Conservation (phyloP, 169 alveolate genomes). For the Pseudocohnilembus persalinus region DNA sequence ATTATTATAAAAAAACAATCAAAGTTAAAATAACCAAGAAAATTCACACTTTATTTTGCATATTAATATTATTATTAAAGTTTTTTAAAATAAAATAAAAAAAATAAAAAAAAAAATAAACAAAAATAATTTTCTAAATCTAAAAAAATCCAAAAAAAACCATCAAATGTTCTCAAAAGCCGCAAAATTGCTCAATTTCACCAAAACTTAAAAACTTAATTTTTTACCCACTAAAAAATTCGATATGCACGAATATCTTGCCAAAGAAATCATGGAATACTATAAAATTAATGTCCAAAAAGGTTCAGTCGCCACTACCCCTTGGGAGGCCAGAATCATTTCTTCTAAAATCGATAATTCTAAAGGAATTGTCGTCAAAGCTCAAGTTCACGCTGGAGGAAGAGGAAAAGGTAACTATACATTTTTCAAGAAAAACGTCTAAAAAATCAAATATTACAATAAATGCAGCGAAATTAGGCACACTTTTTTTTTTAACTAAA, state of each 20-base stretch:
- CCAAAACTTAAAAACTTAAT: background rate
- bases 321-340: conserved; percentile 48
- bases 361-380: conserved; percentile 59
- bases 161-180: background rate
- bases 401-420: conserved; percentile 64
- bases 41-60: background rate
- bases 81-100: no score
- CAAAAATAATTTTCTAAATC: background rate
- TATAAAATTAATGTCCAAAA: conserved; percentile 58
- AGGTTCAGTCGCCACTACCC: conserved; percentile 60
- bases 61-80: no score
- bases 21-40: no score
- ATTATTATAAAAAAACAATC: no score
- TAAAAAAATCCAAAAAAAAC: no score
- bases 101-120: no score
- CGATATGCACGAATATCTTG: conserved; percentile 37
- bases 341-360: conserved; percentile 39
- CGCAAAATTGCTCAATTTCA: background rate
- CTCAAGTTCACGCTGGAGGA: conserved; percentile 76
- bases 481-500: no score
- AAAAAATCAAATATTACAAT: no score
- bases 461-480: no score
- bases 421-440: background rate
- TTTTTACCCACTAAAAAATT: conserved; percentile 7
- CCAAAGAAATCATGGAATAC: conserved; percentile 57